Evolutionary conservation across 441 rosid species (phyloP), one percentile per base, ranked within the genome.

Genomic region (Biscutella laevigata): DNA sequence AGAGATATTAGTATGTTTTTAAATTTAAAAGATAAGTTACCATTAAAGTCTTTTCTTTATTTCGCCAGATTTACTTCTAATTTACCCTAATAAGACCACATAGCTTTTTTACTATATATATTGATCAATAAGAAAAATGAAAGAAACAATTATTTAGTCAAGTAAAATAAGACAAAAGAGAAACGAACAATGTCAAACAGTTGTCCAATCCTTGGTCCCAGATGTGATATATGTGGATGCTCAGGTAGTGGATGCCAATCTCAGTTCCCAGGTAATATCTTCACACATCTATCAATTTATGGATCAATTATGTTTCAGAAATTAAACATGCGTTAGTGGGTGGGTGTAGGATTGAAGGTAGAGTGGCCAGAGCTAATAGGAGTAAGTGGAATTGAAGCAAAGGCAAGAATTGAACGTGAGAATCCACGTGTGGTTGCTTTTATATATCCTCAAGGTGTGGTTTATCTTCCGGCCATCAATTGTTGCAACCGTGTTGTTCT

Each of bases 211-310:
- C 1, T 7, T 53, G 46, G 40, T 43, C 54, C 67, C 4, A 21
- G 1, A 15, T 59, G 64, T 47, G 47, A 47, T 0, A 0, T 10
- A 0, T 62, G 67, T 28, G 17, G 15, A 0, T 59, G 64, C 33
- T 1, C 57, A 40, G 64, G 67, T 10, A 14, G 46, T 13, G 6
- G 2, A 36, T 62, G 67, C 47, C 46, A 44, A 29, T 44, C 46
- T 53, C 59, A 2, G 7, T 61, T 61, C 22, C 48, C 57, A 29
- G 57, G 64, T 49, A 59, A 15, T 17, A 10, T 16, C 14, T 28
- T 25, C 48, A 42, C 1, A 42, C 33, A n/a, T n/a, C n/a, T n/a
- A n/a, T n/a, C n/a, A n/a, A n/a, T n/a, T n/a, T n/a, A n/a, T n/a
- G n/a, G n/a, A n/a, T n/a, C n/a, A n/a, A n/a, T n/a, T n/a, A n/a